Conservation (phyloP, 2,329 filamentous ascomycete species). For the Colletotrichum tabaci region DNA sequence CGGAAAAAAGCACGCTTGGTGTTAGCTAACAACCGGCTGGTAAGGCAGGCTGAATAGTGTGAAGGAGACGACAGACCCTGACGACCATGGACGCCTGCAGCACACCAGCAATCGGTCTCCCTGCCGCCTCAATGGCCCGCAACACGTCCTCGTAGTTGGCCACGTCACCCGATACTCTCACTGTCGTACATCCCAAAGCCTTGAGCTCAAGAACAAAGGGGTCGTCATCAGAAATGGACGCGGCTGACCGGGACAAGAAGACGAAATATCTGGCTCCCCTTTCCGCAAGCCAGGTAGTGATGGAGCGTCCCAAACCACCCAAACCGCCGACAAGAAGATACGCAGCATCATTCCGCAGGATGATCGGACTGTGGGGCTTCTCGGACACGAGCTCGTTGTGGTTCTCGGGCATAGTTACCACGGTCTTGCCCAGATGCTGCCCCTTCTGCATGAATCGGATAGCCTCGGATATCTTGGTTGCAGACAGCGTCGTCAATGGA, state of each 20-base stretch:
- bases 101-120: conserved; percentile 53
- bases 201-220: conserved; percentile 45
- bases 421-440: conserved; percentile 61
- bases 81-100: conserved; percentile 58
- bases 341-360: neutral
- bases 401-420: conserved; percentile 48
- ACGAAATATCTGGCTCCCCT: conserved; percentile 47
- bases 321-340: conserved; percentile 52
- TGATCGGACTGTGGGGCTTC: neutral
- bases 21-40: neutral
- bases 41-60: neutral
- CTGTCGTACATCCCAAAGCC: conserved; percentile 45
- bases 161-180: conserved; percentile 52
- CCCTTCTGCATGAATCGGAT: conserved; percentile 61
- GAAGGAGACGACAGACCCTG: conserved; percentile 42
- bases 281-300: conserved; percentile 49
- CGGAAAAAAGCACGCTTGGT: neutral
- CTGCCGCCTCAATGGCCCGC: conserved; percentile 42
- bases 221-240: conserved; percentile 26
- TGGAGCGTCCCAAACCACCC: conserved; percentile 49
- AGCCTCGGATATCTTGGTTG: conserved; percentile 52
- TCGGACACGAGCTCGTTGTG: neutral
- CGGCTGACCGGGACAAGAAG: conserved; percentile 47
- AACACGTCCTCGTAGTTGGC: conserved; percentile 47
- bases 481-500: conserved; percentile 40